Percentiles rank a stretch among this genome's conserved stretches.
Conservation (phyloP, 805 yeast genomes). For the Scheffersomyces amazonensis region DNA sequence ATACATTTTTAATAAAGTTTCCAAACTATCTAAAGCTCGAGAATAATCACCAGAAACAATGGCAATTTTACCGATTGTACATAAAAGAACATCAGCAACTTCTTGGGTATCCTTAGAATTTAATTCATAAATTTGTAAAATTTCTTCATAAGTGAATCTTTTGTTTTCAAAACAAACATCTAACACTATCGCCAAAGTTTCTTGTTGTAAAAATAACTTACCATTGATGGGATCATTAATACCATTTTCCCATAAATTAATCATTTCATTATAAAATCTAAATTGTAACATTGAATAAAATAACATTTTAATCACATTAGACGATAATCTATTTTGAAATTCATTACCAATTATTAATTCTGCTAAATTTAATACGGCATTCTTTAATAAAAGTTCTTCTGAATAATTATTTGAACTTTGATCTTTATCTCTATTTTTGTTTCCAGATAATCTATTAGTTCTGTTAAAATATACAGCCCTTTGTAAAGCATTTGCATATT, state of each 20-base stretch:
- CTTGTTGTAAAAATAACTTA: slow-evolving; percentile 53
- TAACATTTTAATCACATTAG: slow-evolving; percentile 20
- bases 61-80: slow-evolving; percentile 74
- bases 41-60: slow-evolving; percentile 61
- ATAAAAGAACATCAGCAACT: slow-evolving; percentile 49
- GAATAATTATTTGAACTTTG: slow-evolving; percentile 21
- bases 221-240: slow-evolving; percentile 42
- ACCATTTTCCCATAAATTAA: slow-evolving; percentile 68
- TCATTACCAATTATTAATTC: slow-evolving; percentile 28
- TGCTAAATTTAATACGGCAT: slow-evolving; percentile 29
- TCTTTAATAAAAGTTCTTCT: slow-evolving; percentile 29
- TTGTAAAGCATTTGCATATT: slow-evolving; percentile 19
- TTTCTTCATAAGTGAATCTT: slow-evolving; percentile 57
- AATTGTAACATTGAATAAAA: slow-evolving; percentile 46
- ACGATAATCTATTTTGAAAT: slow-evolving; percentile 20
- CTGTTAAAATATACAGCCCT: slow-evolving; percentile 27
- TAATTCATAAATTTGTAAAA: slow-evolving; percentile 53
- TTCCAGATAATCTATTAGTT: slow-evolving; percentile 27
- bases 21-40: slow-evolving; percentile 64
- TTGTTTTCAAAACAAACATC: slow-evolving; percentile 65
- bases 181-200: slow-evolving; percentile 65
- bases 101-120: slow-evolving; percentile 27
- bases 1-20: slow-evolving; percentile 52
- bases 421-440: slow-evolving; percentile 38
- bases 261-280: slow-evolving; percentile 59